Conservation (phyloP, 2,329 filamentous ascomycete genomes). For the Fusarium clavum region DNA sequence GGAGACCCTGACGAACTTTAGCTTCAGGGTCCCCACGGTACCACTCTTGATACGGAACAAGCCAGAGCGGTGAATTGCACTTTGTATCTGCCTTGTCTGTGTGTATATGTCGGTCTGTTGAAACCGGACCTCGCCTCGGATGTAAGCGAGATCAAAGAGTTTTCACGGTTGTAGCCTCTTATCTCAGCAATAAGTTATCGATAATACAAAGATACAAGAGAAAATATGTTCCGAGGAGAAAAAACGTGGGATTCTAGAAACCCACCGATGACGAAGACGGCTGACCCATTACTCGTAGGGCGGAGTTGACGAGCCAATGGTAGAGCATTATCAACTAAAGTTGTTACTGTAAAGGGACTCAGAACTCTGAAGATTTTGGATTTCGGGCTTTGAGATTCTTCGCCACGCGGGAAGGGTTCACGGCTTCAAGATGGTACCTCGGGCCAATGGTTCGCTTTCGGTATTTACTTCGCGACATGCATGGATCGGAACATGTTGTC, state of each 20-base stretch:
- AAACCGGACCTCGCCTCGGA: slow-evolving; percentile 14
- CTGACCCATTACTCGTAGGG: slow-evolving; percentile 32
- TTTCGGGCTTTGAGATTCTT: slow-evolving; percentile 14
- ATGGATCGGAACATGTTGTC: slow-evolving; percentile 6
- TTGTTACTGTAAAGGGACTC: not conserved
- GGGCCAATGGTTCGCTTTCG: slow-evolving; percentile 12
- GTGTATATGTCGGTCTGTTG: slow-evolving; percentile 23
- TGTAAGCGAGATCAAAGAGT: slow-evolving; percentile 1
- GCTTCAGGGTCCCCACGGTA: slow-evolving; percentile 39
- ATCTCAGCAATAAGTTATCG: slow-evolving; percentile 1
- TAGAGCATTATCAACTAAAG: not conserved
- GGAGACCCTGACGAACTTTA: slow-evolving; percentile 27
- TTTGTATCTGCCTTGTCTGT: slow-evolving; percentile 16
- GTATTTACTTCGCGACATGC: slow-evolving; percentile 8
- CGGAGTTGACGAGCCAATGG: slow-evolving; percentile 19
- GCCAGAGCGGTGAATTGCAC: slow-evolving; percentile 33
- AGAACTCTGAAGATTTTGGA: not conserved
- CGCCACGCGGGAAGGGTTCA: slow-evolving; percentile 24
- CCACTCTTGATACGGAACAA: slow-evolving; percentile 33
- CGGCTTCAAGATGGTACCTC: not conserved
- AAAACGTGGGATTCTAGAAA: slow-evolving; percentile 30
- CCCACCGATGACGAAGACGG: slow-evolving; percentile 32
- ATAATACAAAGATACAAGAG: not conserved
- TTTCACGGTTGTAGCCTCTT: slow-evolving; percentile 13
- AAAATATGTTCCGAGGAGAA: not conserved